These are phyloP conservation scores for Verticillium albo-atrum DNA, from an alignment of 2,329 filamentous ascomycete species.

Conservation along the genomic window DNA sequence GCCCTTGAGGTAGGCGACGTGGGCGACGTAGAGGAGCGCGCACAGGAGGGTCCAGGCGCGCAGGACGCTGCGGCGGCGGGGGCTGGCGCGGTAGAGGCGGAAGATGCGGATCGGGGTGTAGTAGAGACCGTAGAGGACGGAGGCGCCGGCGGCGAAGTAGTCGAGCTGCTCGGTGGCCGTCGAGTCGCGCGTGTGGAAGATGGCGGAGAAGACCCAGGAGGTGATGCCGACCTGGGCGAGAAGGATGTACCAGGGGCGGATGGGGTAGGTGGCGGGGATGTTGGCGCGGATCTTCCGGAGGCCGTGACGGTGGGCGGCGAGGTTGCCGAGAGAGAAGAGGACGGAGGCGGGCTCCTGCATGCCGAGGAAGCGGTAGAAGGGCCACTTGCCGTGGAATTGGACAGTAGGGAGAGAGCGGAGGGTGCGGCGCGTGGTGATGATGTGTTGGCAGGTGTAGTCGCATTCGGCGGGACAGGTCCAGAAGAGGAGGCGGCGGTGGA, in stretches of 20 bases:
- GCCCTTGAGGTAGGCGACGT: conserved; percentile 79
- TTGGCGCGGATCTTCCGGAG: conserved; percentile 63
- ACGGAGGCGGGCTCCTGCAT: conserved; percentile 95
- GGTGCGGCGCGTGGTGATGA: conserved; percentile 71
- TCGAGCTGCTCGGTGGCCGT: conserved; percentile 84
- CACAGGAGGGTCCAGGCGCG: conserved; percentile 75
- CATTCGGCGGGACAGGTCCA: conserved; percentile 94
- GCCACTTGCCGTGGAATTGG: conserved; percentile 99
- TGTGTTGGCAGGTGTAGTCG: conserved; percentile 96
- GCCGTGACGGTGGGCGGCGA: conserved; percentile 77
- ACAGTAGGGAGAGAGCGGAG: conserved; percentile 63
- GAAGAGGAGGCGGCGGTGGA: conserved; percentile 80
- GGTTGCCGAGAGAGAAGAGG: conserved; percentile 88
- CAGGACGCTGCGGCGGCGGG: conserved; percentile 46
- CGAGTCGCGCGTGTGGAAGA: conserved; percentile 93
- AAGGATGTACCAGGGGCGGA: conserved; percentile 74
- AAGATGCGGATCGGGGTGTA: conserved; percentile 80
- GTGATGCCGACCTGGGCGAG: conserved; percentile 79
- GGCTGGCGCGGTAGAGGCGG: conserved; percentile 61
- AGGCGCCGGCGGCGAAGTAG: conserved; percentile 90
- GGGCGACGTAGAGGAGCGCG: conserved; percentile 62
- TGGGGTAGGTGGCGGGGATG: conserved; percentile 68
- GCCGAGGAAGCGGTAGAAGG: conserved; percentile 83
- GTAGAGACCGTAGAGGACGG: conserved; percentile 86
- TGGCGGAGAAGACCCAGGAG: conserved; percentile 82